Percentiles rank a stretch among this genome's conserved stretches.
Evolutionary conservation across 345 rosid genomes (phyloP).

Genomic region (Fremontodendron californicum): DNA sequence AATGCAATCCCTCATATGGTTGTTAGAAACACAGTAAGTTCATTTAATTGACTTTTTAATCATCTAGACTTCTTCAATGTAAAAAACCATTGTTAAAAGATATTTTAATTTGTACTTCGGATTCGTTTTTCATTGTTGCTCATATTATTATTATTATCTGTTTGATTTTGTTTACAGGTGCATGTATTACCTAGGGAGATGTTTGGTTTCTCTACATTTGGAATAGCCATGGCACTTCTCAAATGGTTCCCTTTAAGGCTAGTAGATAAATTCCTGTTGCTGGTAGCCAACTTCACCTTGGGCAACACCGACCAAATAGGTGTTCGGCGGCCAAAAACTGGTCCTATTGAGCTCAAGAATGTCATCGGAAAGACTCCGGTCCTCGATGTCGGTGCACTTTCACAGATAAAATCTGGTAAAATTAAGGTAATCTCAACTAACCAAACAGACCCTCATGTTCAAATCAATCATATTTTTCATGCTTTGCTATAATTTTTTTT

Average conservation of each 20-base stretch:
- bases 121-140: not conserved
- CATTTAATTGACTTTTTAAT: too few relatives aligned
- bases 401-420: slow-evolving; percentile 62
- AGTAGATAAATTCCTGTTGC: slow-evolving; percentile 59
- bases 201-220: slow-evolving; percentile 80
- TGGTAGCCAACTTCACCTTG: slow-evolving; percentile 41
- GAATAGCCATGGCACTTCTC: slow-evolving; percentile 68
- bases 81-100: not conserved
- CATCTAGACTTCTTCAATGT: too few relatives aligned
- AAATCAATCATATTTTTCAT: not conserved
- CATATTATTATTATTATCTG: too few relatives aligned
- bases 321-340: slow-evolving; percentile 79
- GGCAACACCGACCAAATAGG: slow-evolving; percentile 76
- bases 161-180: too few relatives aligned
- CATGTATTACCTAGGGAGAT: slow-evolving; percentile 91
- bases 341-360: slow-evolving; percentile 87
- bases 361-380: slow-evolving; percentile 88
- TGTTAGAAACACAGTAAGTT: slow-evolving; percentile 56
- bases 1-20: slow-evolving; percentile 63
- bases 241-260: slow-evolving; percentile 71
- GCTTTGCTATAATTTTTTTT: not conserved
- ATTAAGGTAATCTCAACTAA: slow-evolving; percentile 48
- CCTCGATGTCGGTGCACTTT: slow-evolving; percentile 76
- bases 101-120: not conserved
- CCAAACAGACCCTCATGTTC: not conserved